Evolutionary conservation across 371 early-diverging fungal genomes (phyloP).

Genomic region (Lichtheimia ramosa): DNA sequence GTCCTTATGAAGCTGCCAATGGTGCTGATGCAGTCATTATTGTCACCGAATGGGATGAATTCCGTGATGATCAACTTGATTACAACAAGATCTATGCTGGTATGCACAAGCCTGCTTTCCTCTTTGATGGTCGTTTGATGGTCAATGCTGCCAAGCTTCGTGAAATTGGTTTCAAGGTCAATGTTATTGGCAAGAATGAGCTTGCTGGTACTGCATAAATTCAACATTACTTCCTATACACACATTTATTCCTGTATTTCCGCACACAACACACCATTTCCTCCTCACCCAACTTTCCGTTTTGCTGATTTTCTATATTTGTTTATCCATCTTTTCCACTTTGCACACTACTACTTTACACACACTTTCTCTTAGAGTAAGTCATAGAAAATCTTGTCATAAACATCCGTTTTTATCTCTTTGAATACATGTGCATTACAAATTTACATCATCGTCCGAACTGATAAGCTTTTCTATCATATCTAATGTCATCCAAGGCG

Average conservation of each 20-base stretch:
- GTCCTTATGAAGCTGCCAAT: conserved; percentile 70
- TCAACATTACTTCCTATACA: neutral
- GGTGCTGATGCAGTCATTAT: conserved; percentile 86
- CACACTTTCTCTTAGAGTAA: neutral
- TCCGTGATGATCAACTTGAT: conserved; percentile 70
- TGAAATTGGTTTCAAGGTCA: conserved; percentile 84
- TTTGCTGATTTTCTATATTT: neutral
- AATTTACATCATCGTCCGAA: conserved; percentile 9
- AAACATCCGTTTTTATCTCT: neutral
- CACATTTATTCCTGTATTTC: neutral
- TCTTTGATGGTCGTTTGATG: conserved; percentile 93
- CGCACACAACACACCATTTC: neutral
- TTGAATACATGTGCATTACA: neutral
- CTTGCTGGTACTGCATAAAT: conserved; percentile 50
- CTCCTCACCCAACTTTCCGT: too few relatives aligned
- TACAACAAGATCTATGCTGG: conserved; percentile 68
- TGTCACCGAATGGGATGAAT: conserved; percentile 94
- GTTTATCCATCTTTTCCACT: neutral
- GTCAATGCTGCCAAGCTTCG: conserved; percentile 73
- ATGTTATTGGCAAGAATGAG: conserved; percentile 78
- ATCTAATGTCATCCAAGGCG: conserved; percentile 3
- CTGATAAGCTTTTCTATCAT: conserved; percentile 11
- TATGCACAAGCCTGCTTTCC: conserved; percentile 90
- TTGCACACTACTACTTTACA: too few relatives aligned
- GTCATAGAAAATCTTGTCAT: neutral